Evolutionary conservation across 1,284 basidiomycete species (phyloP).

Genomic region (Moniliophthora roreri): DNA sequence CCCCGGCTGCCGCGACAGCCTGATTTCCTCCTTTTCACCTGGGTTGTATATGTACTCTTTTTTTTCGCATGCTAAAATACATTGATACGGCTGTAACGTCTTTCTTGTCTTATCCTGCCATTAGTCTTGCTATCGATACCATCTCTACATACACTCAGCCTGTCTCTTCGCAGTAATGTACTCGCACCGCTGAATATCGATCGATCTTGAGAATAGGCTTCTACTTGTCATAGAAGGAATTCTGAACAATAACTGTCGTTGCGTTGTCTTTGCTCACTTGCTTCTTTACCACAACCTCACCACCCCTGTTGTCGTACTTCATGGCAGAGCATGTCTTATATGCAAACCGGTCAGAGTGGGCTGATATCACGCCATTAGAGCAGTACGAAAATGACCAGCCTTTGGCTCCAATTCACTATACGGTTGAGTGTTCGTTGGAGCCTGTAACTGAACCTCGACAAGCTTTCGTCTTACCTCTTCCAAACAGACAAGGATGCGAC

Average conservation of each 20-base stretch:
- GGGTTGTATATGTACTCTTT: not conserved
- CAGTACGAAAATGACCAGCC: slow-evolving; percentile 80
- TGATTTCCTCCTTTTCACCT: not conserved
- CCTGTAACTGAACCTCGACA: slow-evolving; percentile 5
- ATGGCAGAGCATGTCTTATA: slow-evolving; percentile 39
- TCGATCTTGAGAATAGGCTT: too few relatives aligned
- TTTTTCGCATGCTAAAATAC: not conserved
- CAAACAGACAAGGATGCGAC: slow-evolving; percentile 85
- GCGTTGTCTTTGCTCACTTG: not conserved
- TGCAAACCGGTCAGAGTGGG: slow-evolving; percentile 70
- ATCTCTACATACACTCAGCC: not conserved
- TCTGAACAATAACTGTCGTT: too few relatives aligned
- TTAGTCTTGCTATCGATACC: slow-evolving; percentile 2
- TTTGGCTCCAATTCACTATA: slow-evolving; percentile 88
- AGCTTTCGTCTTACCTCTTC: not conserved
- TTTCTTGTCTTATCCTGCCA: not conserved
- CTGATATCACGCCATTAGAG: slow-evolving; percentile 75
- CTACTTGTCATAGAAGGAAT: too few relatives aligned
- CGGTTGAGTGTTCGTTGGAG: slow-evolving; percentile 71
- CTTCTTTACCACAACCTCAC: not conserved
- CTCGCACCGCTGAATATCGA: too few relatives aligned
- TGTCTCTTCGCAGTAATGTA: too few relatives aligned
- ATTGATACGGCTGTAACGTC: not conserved
- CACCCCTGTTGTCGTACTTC: not conserved
- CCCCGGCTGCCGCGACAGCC: slow-evolving; percentile 8